Base-by-base conservation (phyloP, 2,329 filamentous ascomycete species). In the Colletotrichum lini region DNA sequence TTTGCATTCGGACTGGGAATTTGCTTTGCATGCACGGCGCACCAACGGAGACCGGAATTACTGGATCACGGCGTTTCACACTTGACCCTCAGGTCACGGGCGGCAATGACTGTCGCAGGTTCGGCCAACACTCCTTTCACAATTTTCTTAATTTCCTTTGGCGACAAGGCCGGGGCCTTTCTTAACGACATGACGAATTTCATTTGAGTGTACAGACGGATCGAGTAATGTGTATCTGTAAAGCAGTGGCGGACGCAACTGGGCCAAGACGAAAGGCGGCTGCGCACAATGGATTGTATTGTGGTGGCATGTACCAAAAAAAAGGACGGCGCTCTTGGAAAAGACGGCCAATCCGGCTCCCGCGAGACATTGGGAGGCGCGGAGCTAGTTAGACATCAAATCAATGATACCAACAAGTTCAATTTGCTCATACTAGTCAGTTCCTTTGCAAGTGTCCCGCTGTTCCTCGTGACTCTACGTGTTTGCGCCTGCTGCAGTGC, bases 1-100 rank as follows among this genome's bases (percentile, higher is more conserved):
- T 57, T 71, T 71, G 65, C 67, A 70, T 67, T 62, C 40, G 57
- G 65, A 26, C 18, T 52, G 53, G 68, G 65, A n/a, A 62, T 68
- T 59, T 71, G 68, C 52, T 71, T 71, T 68, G 59, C 68, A 71
- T 71, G 68, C 65, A 71, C 58, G 68, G 68, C 68, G 68, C 58
- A 61, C 44, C 49, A 68, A 71, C 53, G 68, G 68, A 58, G 38
- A 63, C 65, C 8, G 58, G 65, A 47, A 57, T 9, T 35, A 9
- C 49, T 42, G 49, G 57, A 68, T 54, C 57, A 68, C 53, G 68
- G 68, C 68, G 65, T 71, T 67, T 68, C 45, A 63, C n/a, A 68
- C 45, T 35, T 45, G 58, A 71, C 58, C 50, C 45, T 52, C 68
- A 53, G 58, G 64, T 49, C 44, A 68, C 26, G 54, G 52, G 56